Percentiles rank a stretch among this genome's conserved stretches.
These are phyloP conservation scores for Alternaria burnsii DNA, from an alignment of 2,329 filamentous ascomycete genomes.

Conservation along the genomic window DNA sequence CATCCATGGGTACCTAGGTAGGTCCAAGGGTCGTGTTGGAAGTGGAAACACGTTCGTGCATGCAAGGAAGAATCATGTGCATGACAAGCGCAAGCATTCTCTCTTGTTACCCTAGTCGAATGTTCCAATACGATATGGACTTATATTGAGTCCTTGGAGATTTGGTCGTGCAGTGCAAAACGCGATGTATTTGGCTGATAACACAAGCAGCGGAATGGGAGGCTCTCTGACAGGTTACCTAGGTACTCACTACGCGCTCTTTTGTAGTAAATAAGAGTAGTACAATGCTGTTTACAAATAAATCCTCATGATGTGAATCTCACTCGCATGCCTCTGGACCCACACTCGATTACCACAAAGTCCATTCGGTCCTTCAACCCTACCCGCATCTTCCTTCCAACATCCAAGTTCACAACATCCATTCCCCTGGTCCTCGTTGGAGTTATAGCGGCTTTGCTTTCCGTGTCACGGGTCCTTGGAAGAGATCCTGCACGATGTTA, in stretches of 20 bases:
- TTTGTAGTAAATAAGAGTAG: background rate
- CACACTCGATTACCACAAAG: background rate
- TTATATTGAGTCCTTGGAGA: background rate
- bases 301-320: background rate
- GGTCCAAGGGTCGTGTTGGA: background rate
- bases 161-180: background rate
- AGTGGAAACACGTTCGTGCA: background rate
- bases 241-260: too few species aligned
- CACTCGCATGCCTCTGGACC: background rate
- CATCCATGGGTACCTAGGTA: background rate
- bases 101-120: background rate
- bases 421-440: background rate
- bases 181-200: background rate
- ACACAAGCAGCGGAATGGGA: background rate
- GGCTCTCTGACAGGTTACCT: background rate
- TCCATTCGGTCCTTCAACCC: slow-evolving; percentile 3
- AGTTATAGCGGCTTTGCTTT: slow-evolving; percentile 4
- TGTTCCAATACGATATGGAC: background rate
- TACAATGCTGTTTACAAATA: background rate
- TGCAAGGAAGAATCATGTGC: background rate
- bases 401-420: background rate
- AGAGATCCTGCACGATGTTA: slow-evolving; percentile 13
- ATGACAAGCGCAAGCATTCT: background rate
- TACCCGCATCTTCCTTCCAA: background rate
- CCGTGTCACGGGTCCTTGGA: slow-evolving; percentile 7